These are phyloP conservation scores for Sechiopsis laciniata DNA, from an alignment of 306 rosid genomes.

Conservation along the genomic window DNA sequence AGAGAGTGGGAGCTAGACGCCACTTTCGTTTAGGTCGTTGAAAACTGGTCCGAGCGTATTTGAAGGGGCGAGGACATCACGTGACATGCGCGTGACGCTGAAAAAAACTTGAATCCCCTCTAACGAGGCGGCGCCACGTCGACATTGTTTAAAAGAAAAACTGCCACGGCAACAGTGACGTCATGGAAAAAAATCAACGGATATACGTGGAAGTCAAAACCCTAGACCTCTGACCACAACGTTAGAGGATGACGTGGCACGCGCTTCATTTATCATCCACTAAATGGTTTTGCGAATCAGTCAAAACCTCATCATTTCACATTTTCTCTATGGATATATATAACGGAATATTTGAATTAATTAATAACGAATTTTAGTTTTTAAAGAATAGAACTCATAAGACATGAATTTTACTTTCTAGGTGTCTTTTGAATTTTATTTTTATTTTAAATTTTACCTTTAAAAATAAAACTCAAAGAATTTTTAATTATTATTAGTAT, in stretches of 20 bases:
- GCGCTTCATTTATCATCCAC: background rate
- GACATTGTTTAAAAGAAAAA: background rate
- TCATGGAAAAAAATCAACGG: background rate
- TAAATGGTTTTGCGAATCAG: background rate
- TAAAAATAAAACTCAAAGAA: no score
- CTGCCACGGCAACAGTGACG: conserved; percentile 17
- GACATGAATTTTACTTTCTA: no score
- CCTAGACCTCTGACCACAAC: background rate
- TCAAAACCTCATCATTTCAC: background rate
- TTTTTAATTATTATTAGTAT: no score
- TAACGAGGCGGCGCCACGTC: background rate
- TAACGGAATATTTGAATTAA: no score
- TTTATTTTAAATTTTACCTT: no score
- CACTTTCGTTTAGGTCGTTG: background rate
- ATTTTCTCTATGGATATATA: no score
- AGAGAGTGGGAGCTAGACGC: background rate
- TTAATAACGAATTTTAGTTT: no score
- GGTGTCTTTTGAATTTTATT: no score
- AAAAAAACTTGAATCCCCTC: background rate
- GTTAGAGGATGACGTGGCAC: background rate
- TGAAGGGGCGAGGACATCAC: conserved; percentile 21
- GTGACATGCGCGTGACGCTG: conserved; percentile 16
- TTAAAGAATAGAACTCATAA: no score
- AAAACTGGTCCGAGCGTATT: background rate
- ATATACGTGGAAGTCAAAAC: background rate